Percentiles rank a stretch among this genome's conserved stretches.
Conservation (phyloP, 495 filamentous ascomycete species). For the Neurospora sp. region DNA sequence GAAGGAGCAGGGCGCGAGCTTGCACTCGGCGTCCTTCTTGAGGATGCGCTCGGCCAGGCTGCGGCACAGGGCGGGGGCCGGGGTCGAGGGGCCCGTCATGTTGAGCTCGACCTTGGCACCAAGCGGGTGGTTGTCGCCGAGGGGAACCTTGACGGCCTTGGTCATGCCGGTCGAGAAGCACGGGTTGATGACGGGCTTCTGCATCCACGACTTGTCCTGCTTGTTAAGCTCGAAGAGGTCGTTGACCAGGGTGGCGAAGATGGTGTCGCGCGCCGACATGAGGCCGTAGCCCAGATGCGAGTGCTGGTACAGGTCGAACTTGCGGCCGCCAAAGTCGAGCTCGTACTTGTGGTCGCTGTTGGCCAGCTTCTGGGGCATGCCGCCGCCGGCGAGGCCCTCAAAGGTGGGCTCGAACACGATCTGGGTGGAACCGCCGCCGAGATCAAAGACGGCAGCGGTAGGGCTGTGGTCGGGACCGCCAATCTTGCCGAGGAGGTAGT, state of each 20-base stretch:
- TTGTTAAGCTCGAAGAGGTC: constrained; percentile 44
- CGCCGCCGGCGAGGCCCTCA: constrained; percentile 53
- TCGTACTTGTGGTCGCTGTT: constrained; percentile 96
- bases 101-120: constrained; percentile 54
- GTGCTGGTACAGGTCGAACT: constrained; percentile 95
- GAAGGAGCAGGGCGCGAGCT: constrained; percentile 87
- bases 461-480: constrained; percentile 80
- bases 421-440: constrained; percentile 93
- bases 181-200: constrained; percentile 67
- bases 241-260: constrained; percentile 63
- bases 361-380: constrained; percentile 78
- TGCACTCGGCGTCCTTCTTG: constrained; percentile 74
- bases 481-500: constrained; percentile 96
- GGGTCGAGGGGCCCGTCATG: constrained; percentile 74
- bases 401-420: constrained; percentile 98
- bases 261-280: constrained; percentile 81
- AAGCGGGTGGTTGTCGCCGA: constrained; percentile 52
- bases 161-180: constrained; percentile 78
- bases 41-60: constrained; percentile 81
- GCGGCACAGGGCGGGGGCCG: constrained; percentile 78
- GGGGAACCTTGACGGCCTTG: constrained; percentile 55
- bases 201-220: constrained; percentile 39
- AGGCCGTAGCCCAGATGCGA: constrained; percentile 96
- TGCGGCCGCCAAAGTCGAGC: constrained; percentile 77
- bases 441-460: constrained; percentile 90